phyloP scores from a whole-genome alignment of 192 early-diverging fungal genomes.

The Tieghemiomyces parasiticus region DNA sequence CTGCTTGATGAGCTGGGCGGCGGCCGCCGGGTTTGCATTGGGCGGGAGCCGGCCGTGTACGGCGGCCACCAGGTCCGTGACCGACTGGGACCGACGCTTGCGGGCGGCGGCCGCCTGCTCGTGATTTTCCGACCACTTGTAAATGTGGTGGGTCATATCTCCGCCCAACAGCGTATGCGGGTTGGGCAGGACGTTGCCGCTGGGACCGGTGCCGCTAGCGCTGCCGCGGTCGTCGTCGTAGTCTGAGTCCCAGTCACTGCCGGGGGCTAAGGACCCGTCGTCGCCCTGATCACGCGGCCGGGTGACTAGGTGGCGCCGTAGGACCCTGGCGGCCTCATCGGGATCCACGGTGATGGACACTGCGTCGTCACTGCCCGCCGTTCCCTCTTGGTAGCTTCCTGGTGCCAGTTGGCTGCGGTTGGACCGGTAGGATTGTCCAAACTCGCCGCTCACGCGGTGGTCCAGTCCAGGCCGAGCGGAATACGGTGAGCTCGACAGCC shows the following conservation, averaged over 20 bases:
- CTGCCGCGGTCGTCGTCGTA: slow-evolving; percentile 16
- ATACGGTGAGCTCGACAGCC: not conserved
- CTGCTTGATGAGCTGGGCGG: slow-evolving; percentile 35
- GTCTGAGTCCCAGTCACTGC: slow-evolving; percentile 27
- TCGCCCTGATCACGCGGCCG: slow-evolving; percentile 20
- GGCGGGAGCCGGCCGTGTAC: slow-evolving; percentile 29
- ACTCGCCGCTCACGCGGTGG: not conserved
- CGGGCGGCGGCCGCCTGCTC: slow-evolving; percentile 20
- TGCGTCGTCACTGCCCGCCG: slow-evolving; percentile 14
- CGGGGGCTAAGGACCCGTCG: slow-evolving; percentile 20
- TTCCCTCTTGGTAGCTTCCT: too few species aligned
- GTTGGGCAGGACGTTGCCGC: slow-evolving; percentile 18
- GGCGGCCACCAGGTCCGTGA: slow-evolving; percentile 8
- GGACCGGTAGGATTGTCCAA: not conserved
- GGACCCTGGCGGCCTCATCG: slow-evolving; percentile 41
- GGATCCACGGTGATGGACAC: slow-evolving; percentile 21
- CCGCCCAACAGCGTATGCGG: slow-evolving; percentile 48
- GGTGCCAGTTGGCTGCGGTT: not conserved
- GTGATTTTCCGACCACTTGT: slow-evolving; percentile 69
- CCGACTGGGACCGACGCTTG: slow-evolving; percentile 22
- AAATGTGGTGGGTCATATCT: slow-evolving; percentile 75
- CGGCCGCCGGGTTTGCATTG: slow-evolving; percentile 33
- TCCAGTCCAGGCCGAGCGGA: not conserved
- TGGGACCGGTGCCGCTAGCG: slow-evolving; percentile 17
- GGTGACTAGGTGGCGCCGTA: slow-evolving; percentile 54